Percentiles rank a stretch among this genome's conserved stretches.
Conservation (phyloP, 1,284 basidiomycete species). For the Vanrija sp. region DNA sequence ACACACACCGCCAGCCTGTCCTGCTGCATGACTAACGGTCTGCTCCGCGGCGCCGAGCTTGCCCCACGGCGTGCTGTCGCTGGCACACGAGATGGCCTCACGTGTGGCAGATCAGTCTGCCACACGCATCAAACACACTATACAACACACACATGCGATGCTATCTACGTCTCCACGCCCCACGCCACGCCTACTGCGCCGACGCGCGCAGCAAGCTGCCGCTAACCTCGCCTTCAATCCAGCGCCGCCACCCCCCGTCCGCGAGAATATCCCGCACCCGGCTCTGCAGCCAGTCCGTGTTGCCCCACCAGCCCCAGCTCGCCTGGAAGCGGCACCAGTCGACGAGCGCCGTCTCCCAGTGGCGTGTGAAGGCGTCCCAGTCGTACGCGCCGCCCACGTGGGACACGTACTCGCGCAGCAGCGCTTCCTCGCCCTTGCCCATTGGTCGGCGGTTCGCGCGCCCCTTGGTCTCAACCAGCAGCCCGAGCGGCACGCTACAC, state of each 20-base stretch:
- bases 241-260: conserved; percentile 9
- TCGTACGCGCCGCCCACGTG: conserved; percentile 1
- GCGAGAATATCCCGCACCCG: conserved; percentile 10
- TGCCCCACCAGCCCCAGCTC: conserved; percentile 19
- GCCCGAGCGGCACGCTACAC: conserved; percentile 8
- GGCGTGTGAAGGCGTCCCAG: conserved; percentile 11
- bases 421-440: not conserved
- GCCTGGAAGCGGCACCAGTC: conserved; percentile 23
- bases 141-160: too few relatives aligned
- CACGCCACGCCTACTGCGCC: too few relatives aligned
- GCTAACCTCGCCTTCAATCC: conserved; percentile 4
- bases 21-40: too few relatives aligned
- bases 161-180: too few relatives aligned
- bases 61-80: too few relatives aligned
- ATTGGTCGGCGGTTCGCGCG: not conserved
- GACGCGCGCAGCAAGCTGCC: too few relatives aligned
- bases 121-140: too few relatives aligned
- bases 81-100: too few relatives aligned
- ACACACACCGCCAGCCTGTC: too few relatives aligned
- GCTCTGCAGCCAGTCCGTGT: conserved; percentile 15
- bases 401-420: not conserved
- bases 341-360: conserved; percentile 21
- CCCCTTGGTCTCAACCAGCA: conserved; percentile 1
- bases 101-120: too few relatives aligned
- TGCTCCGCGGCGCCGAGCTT: too few relatives aligned